A percentile compares a stretch with the other conserved stretches of the same genome.
phyloP scores from a whole-genome alignment of 2,329 filamentous ascomycete species.

The Cytospora chrysosperma region DNA sequence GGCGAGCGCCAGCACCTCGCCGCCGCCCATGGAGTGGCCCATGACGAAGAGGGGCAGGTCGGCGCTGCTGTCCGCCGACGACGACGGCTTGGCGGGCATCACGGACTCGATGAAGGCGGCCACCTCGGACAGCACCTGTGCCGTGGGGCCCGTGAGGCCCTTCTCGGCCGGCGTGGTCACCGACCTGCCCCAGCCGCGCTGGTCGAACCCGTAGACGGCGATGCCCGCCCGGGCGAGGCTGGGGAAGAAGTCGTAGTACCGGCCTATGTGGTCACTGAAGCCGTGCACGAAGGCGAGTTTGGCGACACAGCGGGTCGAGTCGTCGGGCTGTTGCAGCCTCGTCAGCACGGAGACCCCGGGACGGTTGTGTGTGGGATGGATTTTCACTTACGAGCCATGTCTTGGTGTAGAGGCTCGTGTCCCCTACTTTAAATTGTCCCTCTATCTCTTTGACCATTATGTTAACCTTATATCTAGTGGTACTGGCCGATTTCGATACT shows the following conservation, averaged over 20 bases:
- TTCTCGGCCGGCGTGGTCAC: slow-evolving; percentile 60
- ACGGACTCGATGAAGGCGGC: slow-evolving; percentile 67
- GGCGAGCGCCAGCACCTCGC: slow-evolving; percentile 65
- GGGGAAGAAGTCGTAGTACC: slow-evolving; percentile 74
- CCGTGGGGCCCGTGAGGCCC: slow-evolving; percentile 73
- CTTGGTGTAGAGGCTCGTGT: slow-evolving; percentile 53
- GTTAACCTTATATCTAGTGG: neutral
- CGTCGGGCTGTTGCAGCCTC: slow-evolving; percentile 47
- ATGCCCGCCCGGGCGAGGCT: slow-evolving; percentile 69
- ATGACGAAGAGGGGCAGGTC: slow-evolving; percentile 71
- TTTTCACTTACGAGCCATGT: slow-evolving; percentile 57
- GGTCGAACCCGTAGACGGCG: slow-evolving; percentile 75
- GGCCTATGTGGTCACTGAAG: slow-evolving; percentile 81
- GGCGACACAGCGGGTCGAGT: slow-evolving; percentile 53
- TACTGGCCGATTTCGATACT: neutral
- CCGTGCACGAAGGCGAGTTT: slow-evolving; percentile 83
- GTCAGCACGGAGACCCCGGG: neutral
- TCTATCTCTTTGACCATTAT: slow-evolving; percentile 46
- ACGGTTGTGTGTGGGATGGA: too few relatives aligned
- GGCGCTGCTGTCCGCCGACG: slow-evolving; percentile 35
- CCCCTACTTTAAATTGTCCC: slow-evolving; percentile 48
- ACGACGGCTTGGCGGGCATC: slow-evolving; percentile 46
- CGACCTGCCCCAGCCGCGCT: slow-evolving; percentile 83
- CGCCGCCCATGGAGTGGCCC: slow-evolving; percentile 91
- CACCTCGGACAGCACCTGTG: slow-evolving; percentile 73